These are phyloP conservation scores for Arthrobotrys sphaeroides DNA, from an alignment of 2,329 filamentous ascomycete species.

Conservation along the genomic window DNA sequence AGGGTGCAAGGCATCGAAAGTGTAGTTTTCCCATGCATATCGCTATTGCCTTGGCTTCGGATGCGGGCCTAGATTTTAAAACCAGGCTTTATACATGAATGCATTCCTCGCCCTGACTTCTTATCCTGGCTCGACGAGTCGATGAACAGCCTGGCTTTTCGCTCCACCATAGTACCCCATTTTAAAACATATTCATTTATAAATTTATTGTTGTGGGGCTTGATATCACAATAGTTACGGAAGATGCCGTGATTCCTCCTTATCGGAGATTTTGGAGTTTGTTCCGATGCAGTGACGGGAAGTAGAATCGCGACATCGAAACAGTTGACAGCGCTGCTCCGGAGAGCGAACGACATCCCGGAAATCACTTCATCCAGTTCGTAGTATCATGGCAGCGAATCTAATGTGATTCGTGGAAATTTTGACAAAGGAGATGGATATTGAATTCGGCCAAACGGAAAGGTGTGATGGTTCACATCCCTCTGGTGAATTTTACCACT, in stretches of 20 bases:
- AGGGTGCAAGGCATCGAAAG: not conserved
- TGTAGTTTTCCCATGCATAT: not conserved
- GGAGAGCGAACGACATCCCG: not conserved
- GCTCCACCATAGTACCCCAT: not conserved
- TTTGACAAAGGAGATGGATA: not conserved
- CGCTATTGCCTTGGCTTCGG: not conserved
- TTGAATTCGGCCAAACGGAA: conserved; percentile 10
- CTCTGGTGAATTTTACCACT: not conserved
- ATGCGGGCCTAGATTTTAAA: conserved; percentile 1
- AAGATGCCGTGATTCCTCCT: not conserved
- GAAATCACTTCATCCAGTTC: not conserved
- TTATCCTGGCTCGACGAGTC: not conserved
- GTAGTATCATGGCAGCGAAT: not conserved
- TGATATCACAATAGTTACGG: not conserved
- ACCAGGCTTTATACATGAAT: not conserved
- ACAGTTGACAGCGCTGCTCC: not conserved
- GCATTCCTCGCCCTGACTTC: not conserved
- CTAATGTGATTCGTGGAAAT: conserved; percentile 22
- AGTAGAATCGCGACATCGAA: conserved; percentile 14
- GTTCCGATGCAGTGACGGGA: conserved; percentile 16
- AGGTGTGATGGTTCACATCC: not conserved
- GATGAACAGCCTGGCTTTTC: not conserved
- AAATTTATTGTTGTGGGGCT: not conserved
- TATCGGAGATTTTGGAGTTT: conserved; percentile 6
- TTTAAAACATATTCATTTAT: not conserved